phyloP scores from a whole-genome alignment of 345 rosid species.

The Euphorbia pulcherrima region DNA sequence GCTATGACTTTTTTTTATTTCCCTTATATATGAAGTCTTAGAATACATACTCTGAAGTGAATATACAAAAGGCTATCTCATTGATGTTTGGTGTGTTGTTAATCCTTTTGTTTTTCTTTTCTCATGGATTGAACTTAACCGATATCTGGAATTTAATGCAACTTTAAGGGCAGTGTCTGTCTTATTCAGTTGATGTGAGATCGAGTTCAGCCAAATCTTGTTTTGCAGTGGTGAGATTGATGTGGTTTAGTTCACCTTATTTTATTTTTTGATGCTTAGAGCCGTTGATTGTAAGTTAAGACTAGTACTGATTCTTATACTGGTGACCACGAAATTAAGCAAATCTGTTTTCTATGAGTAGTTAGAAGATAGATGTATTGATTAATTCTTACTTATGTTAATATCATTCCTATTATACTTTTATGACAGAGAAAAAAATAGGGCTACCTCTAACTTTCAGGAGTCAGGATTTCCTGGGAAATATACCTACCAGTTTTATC shows the following conservation, averaged over 20 bases:
- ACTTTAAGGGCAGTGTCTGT: background rate
- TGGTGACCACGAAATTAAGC: background rate
- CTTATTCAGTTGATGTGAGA: background rate
- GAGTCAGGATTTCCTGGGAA: constrained; percentile 37
- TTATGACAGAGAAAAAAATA: constrained; percentile 45
- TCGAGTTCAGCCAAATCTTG: background rate
- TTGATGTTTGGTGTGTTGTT: background rate
- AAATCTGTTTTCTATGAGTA: background rate
- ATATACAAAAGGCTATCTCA: background rate
- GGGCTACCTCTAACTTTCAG: constrained; percentile 31
- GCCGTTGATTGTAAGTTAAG: background rate
- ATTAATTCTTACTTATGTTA: too few species aligned
- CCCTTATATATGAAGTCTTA: background rate
- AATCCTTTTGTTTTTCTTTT: background rate
- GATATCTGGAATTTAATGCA: background rate
- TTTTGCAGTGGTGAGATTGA: background rate
- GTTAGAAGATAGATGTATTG: background rate
- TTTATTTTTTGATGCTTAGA: background rate
- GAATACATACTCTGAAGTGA: background rate
- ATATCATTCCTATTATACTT: background rate
- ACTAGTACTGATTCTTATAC: background rate
- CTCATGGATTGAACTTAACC: background rate
- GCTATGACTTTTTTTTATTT: background rate
- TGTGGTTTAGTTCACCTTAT: background rate
- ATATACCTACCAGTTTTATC: constrained; percentile 63